A percentile compares a stretch with the other conserved stretches of the same genome.
Conservation (phyloP, 2,329 filamentous ascomycete species). For the Atkinsonella texensis region DNA sequence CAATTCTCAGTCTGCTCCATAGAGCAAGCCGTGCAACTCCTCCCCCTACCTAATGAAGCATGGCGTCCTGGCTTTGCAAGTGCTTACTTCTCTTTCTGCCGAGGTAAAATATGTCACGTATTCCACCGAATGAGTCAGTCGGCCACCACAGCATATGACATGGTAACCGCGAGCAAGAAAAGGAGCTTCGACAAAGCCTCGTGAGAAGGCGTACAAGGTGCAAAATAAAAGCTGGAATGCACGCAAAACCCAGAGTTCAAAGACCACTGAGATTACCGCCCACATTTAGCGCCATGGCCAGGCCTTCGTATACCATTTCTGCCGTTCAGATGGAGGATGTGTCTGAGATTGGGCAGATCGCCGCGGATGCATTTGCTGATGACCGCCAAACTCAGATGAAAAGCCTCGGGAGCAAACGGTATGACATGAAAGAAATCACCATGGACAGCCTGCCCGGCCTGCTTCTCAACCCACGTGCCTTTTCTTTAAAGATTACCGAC, state of each 20-base stretch:
- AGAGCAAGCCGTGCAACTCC: conserved; percentile 11
- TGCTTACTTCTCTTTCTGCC: neutral
- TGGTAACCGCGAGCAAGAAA: too few relatives aligned
- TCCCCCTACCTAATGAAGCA: conserved; percentile 1
- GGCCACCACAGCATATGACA: neutral
- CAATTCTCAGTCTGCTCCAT: conserved; percentile 16
- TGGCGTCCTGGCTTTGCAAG: neutral
- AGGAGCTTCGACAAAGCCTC: too few relatives aligned
- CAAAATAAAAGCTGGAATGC: neutral
- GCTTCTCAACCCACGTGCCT: conserved; percentile 12
- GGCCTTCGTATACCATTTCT: conserved; percentile 11
- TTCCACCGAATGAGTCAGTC: conserved; percentile 1
- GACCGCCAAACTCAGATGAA: conserved; percentile 27
- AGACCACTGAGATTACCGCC: neutral
- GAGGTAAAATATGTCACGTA: neutral
- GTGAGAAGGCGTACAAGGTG: neutral
- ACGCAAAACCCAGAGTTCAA: too few relatives aligned
- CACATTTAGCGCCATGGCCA: conserved; percentile 9
- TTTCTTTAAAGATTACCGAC: conserved; percentile 22
- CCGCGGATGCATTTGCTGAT: conserved; percentile 16
- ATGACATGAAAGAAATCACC: conserved; percentile 16
- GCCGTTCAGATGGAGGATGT: conserved; percentile 17
- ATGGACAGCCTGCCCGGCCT: conserved; percentile 13
- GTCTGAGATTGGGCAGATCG: conserved; percentile 16
- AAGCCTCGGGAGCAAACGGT: conserved; percentile 15